Evolutionary conservation across 2,329 filamentous ascomycete species (phyloP).

Genomic region (Colletotrichum melonis): DNA sequence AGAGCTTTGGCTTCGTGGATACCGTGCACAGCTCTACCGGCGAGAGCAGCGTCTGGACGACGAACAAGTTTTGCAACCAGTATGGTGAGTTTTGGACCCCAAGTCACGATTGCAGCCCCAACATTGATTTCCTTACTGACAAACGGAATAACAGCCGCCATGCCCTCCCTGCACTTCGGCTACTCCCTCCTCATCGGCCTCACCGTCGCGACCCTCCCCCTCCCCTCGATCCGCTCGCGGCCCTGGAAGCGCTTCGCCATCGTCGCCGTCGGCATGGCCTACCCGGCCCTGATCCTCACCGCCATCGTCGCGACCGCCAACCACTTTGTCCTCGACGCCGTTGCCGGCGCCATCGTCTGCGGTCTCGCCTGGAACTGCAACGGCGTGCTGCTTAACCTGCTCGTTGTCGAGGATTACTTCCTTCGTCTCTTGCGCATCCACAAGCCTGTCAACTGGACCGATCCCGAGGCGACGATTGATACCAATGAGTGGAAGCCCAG

Average conservation of each 20-base stretch:
- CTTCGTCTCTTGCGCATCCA: conserved; percentile 71
- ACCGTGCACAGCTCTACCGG: conserved; percentile 61
- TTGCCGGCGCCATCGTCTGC: conserved; percentile 75
- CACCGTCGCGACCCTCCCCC: conserved; percentile 74
- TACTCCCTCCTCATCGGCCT: conserved; percentile 80
- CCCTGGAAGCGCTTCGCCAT: conserved; percentile 61
- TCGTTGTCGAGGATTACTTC: conserved; percentile 76
- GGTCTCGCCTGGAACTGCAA: conserved; percentile 70
- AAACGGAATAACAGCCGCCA: conserved; percentile 63
- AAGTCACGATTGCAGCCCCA: neutral
- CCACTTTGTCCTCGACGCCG: conserved; percentile 78
- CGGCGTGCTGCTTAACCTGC: conserved; percentile 68
- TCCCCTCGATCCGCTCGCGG: conserved; percentile 63
- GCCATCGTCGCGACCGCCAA: conserved; percentile 80
- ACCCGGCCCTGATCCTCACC: conserved; percentile 72
- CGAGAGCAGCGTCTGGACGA: conserved; percentile 59
- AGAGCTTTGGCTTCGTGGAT: conserved; percentile 65
- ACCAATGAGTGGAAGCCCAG: conserved; percentile 46
- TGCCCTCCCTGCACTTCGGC: conserved; percentile 81
- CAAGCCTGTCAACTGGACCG: conserved; percentile 64
- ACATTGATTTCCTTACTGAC: conserved; percentile 17
- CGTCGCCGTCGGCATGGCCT: conserved; percentile 65
- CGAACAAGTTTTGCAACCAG: conserved; percentile 80
- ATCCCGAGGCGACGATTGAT: conserved; percentile 47
- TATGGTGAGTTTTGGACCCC: conserved; percentile 63